Evolutionary conservation across 1,284 basidiomycete species (phyloP), one percentile per base, ranked within the genome.

Genomic region (Ganoderma leucocontextum): DNA sequence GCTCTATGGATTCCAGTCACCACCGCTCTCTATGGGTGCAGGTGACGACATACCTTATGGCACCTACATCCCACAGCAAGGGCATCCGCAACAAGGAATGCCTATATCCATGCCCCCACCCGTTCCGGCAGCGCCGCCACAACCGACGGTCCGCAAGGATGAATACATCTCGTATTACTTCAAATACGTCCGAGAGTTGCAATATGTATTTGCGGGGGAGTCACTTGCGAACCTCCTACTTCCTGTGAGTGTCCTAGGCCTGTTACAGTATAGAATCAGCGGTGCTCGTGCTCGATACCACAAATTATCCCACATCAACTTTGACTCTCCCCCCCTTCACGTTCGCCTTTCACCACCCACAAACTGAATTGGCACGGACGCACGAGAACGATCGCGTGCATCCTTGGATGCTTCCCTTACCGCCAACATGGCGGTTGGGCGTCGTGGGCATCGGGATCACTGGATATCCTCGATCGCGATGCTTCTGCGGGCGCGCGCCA

Each of bases 101-200:
- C 53, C 68, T 9, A 65, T 70, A 57, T 64, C 73, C 25, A 65
- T 73, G 36, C 64, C 57, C 5, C 57, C 66, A 41, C 47, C 66
- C 17, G 58, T 42, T n/a, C 65, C 63, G 25, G 62, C 59, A 33
- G 66, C 67, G 9, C 71, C 67, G 35, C 42, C 67, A 55, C 38
- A 66, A 53, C 60, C 65, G 41, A 59, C 63, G 41, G 58, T 65
- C 61, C 70, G 53, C 66, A 65, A 67, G 52, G 74, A 76, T 12
- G 84, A 88, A 58, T 84, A 89, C 71, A 84, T 91, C 63, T 80
- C 87, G 73, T 90, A 91, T 77, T 92, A 91, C 77, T 91, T 92
- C 74, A 84, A 87, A 66, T 84, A 89, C 70, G 88, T 92, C 67
- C 86, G 86, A 35, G 85, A 85, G 73, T 80, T 87, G 60, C 86